Conservation (phyloP, 2,329 filamentous ascomycete species). For the Fusarium buharicum region DNA sequence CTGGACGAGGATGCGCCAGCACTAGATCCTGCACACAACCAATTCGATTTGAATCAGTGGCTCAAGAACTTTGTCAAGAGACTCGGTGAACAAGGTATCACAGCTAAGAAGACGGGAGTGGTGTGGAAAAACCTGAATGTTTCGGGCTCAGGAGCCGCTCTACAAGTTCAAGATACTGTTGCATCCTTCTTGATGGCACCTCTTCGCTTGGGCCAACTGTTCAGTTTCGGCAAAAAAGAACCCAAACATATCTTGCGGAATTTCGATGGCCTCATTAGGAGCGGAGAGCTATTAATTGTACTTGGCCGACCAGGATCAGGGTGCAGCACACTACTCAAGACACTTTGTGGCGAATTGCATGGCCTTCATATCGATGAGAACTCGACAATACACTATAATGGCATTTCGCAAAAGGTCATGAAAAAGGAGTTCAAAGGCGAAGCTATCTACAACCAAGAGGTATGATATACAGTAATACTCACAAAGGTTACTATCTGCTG, state of each 20-base stretch:
- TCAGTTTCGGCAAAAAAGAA: constrained; percentile 58
- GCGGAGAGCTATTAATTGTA: constrained; percentile 75
- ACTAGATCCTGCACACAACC: constrained; percentile 52
- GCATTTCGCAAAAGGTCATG: constrained; percentile 63
- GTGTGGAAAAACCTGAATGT: constrained; percentile 74
- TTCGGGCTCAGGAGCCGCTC: constrained; percentile 71
- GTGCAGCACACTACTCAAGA: constrained; percentile 72
- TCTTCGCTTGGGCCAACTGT: constrained; percentile 65
- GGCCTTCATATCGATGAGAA: constrained; percentile 63
- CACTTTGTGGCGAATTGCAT: constrained; percentile 68
- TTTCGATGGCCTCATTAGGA: constrained; percentile 72
- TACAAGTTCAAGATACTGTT: constrained; percentile 77
- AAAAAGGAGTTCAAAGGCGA: constrained; percentile 70
- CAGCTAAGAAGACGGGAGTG: constrained; percentile 65
- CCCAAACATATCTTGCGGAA: constrained; percentile 69
- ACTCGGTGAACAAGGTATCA: constrained; percentile 66
- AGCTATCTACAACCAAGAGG: constrained; percentile 81
- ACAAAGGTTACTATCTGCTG: neutral
- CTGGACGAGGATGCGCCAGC: constrained; percentile 47
- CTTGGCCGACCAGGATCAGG: constrained; percentile 73
- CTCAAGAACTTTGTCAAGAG: constrained; percentile 52
- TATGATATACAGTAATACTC: constrained; percentile 14
- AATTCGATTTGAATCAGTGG: constrained; percentile 58
- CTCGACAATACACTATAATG: constrained; percentile 70
- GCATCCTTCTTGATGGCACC: constrained; percentile 67